Percentiles rank a stretch among this genome's conserved stretches.
These are phyloP conservation scores for Bocquillonia castaneifolia DNA, from an alignment of 441 rosid genomes.

Conservation along the genomic window DNA sequence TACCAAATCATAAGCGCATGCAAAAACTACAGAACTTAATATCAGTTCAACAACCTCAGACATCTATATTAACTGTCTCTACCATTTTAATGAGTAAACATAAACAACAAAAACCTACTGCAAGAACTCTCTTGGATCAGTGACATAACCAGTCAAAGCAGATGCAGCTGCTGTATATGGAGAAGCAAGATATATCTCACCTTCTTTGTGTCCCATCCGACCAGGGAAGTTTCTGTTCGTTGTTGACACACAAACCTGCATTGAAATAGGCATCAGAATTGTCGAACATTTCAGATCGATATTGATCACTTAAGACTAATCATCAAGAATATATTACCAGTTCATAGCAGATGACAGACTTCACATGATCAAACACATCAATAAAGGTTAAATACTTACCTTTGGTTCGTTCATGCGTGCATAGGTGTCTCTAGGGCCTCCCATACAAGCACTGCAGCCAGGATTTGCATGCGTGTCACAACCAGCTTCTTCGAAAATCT, in stretches of 20 bases:
- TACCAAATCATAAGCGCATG: too few species aligned
- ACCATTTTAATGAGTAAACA: too few species aligned
- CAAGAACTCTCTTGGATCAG: conserved; percentile 93
- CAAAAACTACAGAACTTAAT: too few species aligned
- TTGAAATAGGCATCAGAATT: not conserved
- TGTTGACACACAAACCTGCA: conserved; percentile 90
- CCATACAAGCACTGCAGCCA: conserved; percentile 94
- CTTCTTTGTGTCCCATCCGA: conserved; percentile 98
- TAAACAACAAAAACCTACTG: conserved; percentile 32
- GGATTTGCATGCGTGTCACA: conserved; percentile 95
- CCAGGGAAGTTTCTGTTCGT: conserved; percentile 98
- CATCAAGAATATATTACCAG: too few species aligned
- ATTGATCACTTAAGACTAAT: too few species aligned
- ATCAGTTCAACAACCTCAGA: too few species aligned
- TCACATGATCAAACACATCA: conserved; percentile 26
- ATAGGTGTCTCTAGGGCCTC: conserved; percentile 89
- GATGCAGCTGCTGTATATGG: conserved; percentile 98
- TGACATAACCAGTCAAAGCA: conserved; percentile 80
- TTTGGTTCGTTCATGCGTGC: conserved; percentile 83
- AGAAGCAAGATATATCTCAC: conserved; percentile 90
- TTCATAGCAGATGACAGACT: not conserved
- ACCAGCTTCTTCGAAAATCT: conserved; percentile 94
- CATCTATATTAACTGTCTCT: too few species aligned
- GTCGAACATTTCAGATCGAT: not conserved
- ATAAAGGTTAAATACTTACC: conserved; percentile 40